Conservation (phyloP, 2,329 filamentous ascomycete genomes). For the Colletotrichum sp. region DNA sequence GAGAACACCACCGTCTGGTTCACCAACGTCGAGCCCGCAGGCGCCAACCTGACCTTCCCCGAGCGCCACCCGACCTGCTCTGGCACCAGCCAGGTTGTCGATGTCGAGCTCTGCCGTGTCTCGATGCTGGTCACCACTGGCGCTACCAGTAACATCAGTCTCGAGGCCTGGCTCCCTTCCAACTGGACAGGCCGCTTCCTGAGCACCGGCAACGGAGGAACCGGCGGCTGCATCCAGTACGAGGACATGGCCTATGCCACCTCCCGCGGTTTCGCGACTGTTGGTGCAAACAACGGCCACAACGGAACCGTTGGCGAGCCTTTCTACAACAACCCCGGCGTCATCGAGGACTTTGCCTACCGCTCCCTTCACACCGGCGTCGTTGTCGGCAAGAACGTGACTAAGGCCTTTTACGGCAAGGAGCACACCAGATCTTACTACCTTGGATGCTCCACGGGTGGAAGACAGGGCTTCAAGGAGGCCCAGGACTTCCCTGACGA, state of each 20-base stretch:
- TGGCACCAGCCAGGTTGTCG: constrained; percentile 22
- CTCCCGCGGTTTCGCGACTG: constrained; percentile 45
- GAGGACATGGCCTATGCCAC: constrained; percentile 47
- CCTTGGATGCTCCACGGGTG: constrained; percentile 56
- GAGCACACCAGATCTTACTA: constrained; percentile 46
- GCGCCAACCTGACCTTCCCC: constrained; percentile 41
- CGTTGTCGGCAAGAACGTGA: constrained; percentile 48
- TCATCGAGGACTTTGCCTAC: constrained; percentile 40
- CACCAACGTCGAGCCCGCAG: constrained; percentile 39
- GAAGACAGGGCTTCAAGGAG: constrained; percentile 53
- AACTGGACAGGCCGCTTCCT: constrained; percentile 51
- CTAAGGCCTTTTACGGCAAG: constrained; percentile 50
- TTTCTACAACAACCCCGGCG: constrained; percentile 40
- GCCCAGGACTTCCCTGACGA: constrained; percentile 53
- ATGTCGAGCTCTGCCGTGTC: constrained; percentile 32
- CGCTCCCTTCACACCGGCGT: constrained; percentile 35
- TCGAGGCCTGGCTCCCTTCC: constrained; percentile 52
- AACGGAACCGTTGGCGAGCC: constrained; percentile 41
- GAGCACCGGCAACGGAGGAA: constrained; percentile 53
- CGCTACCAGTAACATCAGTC: constrained; percentile 45
- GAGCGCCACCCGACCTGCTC: constrained; percentile 43
- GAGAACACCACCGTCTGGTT: constrained; percentile 36
- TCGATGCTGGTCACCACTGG: constrained; percentile 37
- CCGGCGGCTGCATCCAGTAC: constrained; percentile 52
- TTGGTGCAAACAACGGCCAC: constrained; percentile 56